Conservation (phyloP, 257 asterid species). For the Fraxinus anomala region DNA sequence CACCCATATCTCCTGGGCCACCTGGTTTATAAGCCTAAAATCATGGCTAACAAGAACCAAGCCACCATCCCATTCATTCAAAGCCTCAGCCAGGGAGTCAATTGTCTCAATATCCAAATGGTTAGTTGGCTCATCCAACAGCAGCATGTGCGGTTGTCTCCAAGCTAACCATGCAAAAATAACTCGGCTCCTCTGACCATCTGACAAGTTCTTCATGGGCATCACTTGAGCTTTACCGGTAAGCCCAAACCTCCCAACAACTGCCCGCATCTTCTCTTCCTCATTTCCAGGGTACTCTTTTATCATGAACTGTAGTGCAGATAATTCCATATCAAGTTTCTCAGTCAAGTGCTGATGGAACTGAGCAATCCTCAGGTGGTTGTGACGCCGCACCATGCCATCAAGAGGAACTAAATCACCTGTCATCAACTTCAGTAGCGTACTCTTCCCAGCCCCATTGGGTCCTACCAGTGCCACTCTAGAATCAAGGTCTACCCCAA, state of each 20-base stretch:
- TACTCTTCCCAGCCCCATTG: slow-evolving; percentile 99
- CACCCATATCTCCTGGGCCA: slow-evolving; percentile 95
- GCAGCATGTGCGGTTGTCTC: slow-evolving; percentile 84
- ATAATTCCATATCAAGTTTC: slow-evolving; percentile 77
- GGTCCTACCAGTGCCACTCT: slow-evolving; percentile 97
- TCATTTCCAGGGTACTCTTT: slow-evolving; percentile 88
- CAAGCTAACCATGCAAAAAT: slow-evolving; percentile 96
- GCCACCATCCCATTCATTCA: slow-evolving; percentile 98
- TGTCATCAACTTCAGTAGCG: slow-evolving; percentile 92
- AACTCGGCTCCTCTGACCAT: slow-evolving; percentile 86
- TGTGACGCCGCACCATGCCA: slow-evolving; percentile 97
- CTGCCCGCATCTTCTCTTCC: slow-evolving; percentile 92
- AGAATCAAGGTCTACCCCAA: slow-evolving; percentile 96
- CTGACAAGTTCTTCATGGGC: slow-evolving; percentile 92
- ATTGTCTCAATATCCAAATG: slow-evolving; percentile 97
- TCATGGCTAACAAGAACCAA: slow-evolving; percentile 97
- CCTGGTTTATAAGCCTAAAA: slow-evolving; percentile 97
- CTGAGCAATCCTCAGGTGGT: slow-evolving; percentile 91
- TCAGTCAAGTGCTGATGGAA: slow-evolving; percentile 95
- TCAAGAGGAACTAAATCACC: slow-evolving; percentile 85
- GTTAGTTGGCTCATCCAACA: slow-evolving; percentile 95
- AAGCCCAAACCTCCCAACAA: slow-evolving; percentile 84
- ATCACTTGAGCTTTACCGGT: slow-evolving; percentile 90
- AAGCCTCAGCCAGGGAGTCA: slow-evolving; percentile 91
- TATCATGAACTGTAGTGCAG: slow-evolving; percentile 81